These are phyloP conservation scores for Aspergillus sp. DNA, from an alignment of 2,329 filamentous ascomycete genomes.

Conservation along the genomic window DNA sequence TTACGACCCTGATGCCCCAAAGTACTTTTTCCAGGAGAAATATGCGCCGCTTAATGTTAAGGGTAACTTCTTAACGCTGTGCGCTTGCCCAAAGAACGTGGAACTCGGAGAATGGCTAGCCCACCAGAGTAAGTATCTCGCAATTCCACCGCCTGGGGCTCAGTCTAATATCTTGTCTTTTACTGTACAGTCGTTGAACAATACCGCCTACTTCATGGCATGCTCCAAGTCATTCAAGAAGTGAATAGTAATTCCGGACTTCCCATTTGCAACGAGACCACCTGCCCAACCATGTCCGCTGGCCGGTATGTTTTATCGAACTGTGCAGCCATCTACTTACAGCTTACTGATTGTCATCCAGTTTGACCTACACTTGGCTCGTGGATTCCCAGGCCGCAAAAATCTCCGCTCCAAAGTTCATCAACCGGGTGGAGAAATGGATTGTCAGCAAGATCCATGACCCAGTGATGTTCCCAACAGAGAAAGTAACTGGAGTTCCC, in stretches of 20 bases:
- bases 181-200: conserved; percentile 75
- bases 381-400: conserved; percentile 87
- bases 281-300: conserved; percentile 90
- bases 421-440: conserved; percentile 95
- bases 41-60: conserved; percentile 84
- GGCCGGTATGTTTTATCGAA: conserved; percentile 67
- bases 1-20: conserved; percentile 45
- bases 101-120: conserved; percentile 95
- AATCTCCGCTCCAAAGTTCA: conserved; percentile 89
- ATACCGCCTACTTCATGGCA: conserved; percentile 83
- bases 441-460: conserved; percentile 95
- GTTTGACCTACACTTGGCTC: conserved; percentile 95
- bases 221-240: conserved; percentile 85
- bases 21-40: conserved; percentile 54
- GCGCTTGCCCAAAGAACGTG: conserved; percentile 87
- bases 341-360: conserved; percentile 37
- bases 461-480: conserved; percentile 83
- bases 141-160: background rate
- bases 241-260: conserved; percentile 72
- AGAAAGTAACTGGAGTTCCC: conserved; percentile 64
- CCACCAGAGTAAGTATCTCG: conserved; percentile 72
- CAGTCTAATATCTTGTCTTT: background rate
- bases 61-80: conserved; percentile 95
- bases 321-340: background rate
- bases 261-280: conserved; percentile 78